phyloP scores from a whole-genome alignment of 768 basidiomycete genomes.

The Lentinula detonsa region DNA sequence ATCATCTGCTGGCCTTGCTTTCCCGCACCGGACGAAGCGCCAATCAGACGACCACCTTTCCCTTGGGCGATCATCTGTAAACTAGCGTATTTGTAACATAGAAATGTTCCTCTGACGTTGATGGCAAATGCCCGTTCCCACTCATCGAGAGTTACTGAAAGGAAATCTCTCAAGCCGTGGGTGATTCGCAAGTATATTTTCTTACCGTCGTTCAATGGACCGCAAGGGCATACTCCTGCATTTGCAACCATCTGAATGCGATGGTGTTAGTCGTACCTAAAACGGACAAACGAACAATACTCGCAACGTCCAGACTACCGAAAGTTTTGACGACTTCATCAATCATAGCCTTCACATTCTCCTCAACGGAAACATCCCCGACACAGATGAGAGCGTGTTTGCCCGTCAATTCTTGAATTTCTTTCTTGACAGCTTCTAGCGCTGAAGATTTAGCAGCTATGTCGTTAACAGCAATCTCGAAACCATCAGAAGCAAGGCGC shows the following conservation, averaged over 20 bases:
- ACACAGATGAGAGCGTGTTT: background rate
- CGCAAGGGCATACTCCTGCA: conserved; percentile 12
- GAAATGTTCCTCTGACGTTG: conserved; percentile 16
- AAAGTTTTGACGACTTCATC: conserved; percentile 16
- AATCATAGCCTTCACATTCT: conserved; percentile 24
- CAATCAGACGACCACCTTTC: conserved; percentile 22
- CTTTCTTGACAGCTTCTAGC: background rate
- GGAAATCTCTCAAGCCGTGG: background rate
- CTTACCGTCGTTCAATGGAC: conserved; percentile 3
- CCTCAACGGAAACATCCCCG: conserved; percentile 22
- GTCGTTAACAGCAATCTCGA: conserved; percentile 31
- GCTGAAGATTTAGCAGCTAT: conserved; percentile 4
- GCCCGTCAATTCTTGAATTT: background rate
- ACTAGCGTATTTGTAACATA: conserved; percentile 19
- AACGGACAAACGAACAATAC: conserved; percentile 1
- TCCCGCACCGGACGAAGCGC: conserved; percentile 21
- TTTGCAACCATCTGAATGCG: conserved; percentile 14
- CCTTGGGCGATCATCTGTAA: conserved; percentile 21
- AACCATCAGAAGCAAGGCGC: conserved; percentile 30
- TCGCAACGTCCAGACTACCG: conserved; percentile 25
- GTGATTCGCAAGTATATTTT: background rate
- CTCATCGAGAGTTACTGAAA: conserved; percentile 7
- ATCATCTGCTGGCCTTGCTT: conserved; percentile 15
- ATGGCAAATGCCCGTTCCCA: conserved; percentile 10
- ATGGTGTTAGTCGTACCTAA: background rate